phyloP scores from a whole-genome alignment of 2,329 filamentous ascomycete genomes.

The Fusarium sp. region DNA sequence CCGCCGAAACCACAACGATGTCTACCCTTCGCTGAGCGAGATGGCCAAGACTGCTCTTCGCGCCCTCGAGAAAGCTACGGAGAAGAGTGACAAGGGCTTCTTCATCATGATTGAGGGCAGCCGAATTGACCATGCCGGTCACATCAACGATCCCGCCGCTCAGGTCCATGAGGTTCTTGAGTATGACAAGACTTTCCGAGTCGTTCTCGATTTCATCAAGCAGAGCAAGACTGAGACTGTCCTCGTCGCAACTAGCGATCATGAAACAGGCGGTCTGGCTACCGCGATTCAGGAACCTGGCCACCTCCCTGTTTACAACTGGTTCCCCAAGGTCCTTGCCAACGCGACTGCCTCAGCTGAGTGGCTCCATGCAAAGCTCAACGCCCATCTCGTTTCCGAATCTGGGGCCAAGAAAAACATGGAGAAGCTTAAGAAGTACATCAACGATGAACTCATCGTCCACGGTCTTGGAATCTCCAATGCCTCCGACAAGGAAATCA shows the following conservation, averaged over 20 bases:
- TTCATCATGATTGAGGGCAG: slow-evolving; percentile 99
- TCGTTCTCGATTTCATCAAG: slow-evolving; percentile 86
- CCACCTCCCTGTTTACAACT: slow-evolving; percentile 70
- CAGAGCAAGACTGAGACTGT: slow-evolving; percentile 78
- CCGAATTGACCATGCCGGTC: slow-evolving; percentile 94
- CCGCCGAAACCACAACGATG: slow-evolving; percentile 78
- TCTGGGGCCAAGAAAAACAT: slow-evolving; percentile 48
- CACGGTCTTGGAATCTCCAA: slow-evolving; percentile 82
- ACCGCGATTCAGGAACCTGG: slow-evolving; percentile 75
- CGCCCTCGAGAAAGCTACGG: slow-evolving; percentile 82
- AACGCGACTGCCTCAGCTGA: slow-evolving; percentile 81
- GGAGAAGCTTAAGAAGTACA: slow-evolving; percentile 67
- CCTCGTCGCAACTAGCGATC: slow-evolving; percentile 91
- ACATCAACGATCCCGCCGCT: slow-evolving; percentile 83
- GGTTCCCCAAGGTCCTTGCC: slow-evolving; percentile 85
- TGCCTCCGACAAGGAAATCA: slow-evolving; percentile 76
- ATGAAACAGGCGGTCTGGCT: slow-evolving; percentile 92
- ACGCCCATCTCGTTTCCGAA: slow-evolving; percentile 63
- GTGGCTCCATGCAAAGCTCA: slow-evolving; percentile 72
- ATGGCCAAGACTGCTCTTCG: slow-evolving; percentile 87
- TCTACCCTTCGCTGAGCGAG: slow-evolving; percentile 90
- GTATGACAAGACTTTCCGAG: slow-evolving; percentile 87
- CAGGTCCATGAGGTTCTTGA: slow-evolving; percentile 94
- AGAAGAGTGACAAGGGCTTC: slow-evolving; percentile 88
- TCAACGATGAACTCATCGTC: slow-evolving; percentile 74